phyloP scores from a whole-genome alignment of 2,329 filamentous ascomycete genomes.

The Myriosclerotinia curreyana region DNA sequence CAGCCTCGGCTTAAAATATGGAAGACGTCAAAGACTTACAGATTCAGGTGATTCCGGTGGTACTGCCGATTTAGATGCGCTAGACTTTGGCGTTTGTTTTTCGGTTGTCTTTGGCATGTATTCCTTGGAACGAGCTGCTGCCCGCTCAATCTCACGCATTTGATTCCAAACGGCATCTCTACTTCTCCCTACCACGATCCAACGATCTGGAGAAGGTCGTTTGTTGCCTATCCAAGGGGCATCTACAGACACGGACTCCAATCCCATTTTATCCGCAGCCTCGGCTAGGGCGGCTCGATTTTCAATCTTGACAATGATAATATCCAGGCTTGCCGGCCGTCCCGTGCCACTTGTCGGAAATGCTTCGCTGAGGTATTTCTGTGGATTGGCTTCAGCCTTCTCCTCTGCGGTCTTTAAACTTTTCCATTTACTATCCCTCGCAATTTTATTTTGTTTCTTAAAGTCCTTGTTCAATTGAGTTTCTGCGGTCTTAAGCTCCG shows the following conservation, averaged over 20 bases:
- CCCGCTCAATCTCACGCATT: constrained; percentile 26
- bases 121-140: constrained; percentile 20
- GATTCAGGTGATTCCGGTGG: not conserved
- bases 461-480: constrained; percentile 27
- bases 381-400: constrained; percentile 25
- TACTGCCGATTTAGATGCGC: not conserved
- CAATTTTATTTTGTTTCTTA: constrained; percentile 23
- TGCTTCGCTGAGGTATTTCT: constrained; percentile 23
- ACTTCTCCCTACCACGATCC: constrained; percentile 26
- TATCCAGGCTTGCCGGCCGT: constrained; percentile 26
- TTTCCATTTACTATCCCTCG: constrained; percentile 21
- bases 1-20: not conserved
- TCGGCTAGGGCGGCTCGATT: constrained; percentile 17
- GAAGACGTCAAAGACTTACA: not conserved
- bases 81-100: constrained; percentile 9
- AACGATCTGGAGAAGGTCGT: constrained; percentile 25
- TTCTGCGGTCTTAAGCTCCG: constrained; percentile 25
- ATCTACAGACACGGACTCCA: constrained; percentile 24
- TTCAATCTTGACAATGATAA: constrained; percentile 27
- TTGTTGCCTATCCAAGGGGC: constrained; percentile 23
- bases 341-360: constrained; percentile 26
- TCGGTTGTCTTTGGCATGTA: constrained; percentile 8
- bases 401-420: constrained; percentile 23
- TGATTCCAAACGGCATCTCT: constrained; percentile 28
- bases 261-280: constrained; percentile 21